Conservation (phyloP, 2,329 filamentous ascomycete genomes). For the Fusarium solani-melongenae region DNA sequence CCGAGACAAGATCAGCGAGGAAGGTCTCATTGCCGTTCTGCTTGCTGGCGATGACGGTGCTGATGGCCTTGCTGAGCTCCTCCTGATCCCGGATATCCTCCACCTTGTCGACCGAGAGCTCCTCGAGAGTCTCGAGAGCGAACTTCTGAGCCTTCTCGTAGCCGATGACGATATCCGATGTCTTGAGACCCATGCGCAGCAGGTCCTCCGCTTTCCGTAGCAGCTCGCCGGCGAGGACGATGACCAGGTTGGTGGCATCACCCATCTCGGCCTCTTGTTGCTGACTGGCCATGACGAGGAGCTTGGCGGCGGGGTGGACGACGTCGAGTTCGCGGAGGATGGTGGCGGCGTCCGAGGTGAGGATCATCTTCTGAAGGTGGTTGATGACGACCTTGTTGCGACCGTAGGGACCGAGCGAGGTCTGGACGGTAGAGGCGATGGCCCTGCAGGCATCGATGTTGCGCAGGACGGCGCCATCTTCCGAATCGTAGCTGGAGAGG, state of each 20-base stretch:
- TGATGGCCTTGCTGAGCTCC: conserved; percentile 93
- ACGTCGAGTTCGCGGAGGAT: conserved; percentile 98
- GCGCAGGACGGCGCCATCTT: conserved; percentile 97
- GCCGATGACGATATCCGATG: conserved; percentile 94
- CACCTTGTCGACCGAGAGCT: conserved; percentile 91
- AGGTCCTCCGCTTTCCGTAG: conserved; percentile 97
- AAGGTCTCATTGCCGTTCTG: conserved; percentile 94
- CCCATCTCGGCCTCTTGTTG: conserved; percentile 99
- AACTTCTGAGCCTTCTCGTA: conserved; percentile 96
- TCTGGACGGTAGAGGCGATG: conserved; percentile 96
- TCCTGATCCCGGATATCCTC: conserved; percentile 82
- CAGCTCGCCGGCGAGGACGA: conserved; percentile 93
- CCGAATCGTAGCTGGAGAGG: conserved; percentile 85
- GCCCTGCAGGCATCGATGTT: conserved; percentile 99
- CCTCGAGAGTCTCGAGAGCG: conserved; percentile 85
- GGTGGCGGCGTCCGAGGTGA: conserved; percentile 97
- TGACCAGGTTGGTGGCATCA: conserved; percentile 97
- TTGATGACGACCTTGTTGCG: conserved; percentile 99
- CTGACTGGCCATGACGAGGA: conserved; percentile 98
- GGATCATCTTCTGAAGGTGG: conserved; percentile 99
- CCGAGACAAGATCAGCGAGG: conserved; percentile 86
- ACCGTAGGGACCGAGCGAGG: conserved; percentile 94
- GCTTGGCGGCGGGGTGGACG: conserved; percentile 96
- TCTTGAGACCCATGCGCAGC: conserved; percentile 95
- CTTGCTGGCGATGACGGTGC: conserved; percentile 96